A percentile compares a stretch with the other conserved stretches of the same genome.
These are phyloP conservation scores for Ceratocystis diversiconidia DNA, from an alignment of 2,329 filamentous ascomycete genomes.

Conservation along the genomic window DNA sequence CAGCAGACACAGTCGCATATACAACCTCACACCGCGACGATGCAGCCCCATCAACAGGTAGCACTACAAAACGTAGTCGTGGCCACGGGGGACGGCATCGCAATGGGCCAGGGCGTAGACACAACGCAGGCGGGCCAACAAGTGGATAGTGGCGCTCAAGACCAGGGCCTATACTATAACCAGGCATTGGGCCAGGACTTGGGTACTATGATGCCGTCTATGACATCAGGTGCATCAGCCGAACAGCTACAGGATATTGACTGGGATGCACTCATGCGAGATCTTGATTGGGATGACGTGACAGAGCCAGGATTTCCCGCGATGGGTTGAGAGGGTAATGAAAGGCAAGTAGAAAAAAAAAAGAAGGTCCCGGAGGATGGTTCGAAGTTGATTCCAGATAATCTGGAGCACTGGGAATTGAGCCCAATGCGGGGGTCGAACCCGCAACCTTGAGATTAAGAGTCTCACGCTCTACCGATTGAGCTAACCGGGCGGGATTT, in stretches of 20 bases:
- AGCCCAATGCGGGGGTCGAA: slow-evolving; percentile 27
- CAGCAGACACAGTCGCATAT: not conserved
- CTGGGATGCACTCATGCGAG: slow-evolving; percentile 37
- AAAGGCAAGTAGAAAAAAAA: not conserved
- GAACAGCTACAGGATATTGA: slow-evolving; percentile 34
- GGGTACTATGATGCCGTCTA: slow-evolving; percentile 5
- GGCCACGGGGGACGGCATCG: not conserved
- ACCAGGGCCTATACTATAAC: not conserved
- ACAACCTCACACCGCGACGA: not conserved
- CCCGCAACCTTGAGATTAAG: slow-evolving; percentile 37
- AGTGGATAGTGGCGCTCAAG: not conserved
- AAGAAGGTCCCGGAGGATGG: not conserved
- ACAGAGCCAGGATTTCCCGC: slow-evolving; percentile 9
- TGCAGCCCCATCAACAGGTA: not conserved
- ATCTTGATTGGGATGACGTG: slow-evolving; percentile 31
- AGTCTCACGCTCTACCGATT: slow-evolving; percentile 63
- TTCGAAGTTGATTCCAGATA: not conserved
- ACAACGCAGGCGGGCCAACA: not conserved
- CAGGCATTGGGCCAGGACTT: not conserved
- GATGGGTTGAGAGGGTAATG: not conserved
- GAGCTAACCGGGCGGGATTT: slow-evolving; percentile 41
- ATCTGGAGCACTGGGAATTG: slow-evolving; percentile 18
- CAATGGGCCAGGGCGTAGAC: not conserved
- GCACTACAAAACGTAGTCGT: not conserved
- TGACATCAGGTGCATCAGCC: slow-evolving; percentile 19